A percentile compares a stretch with the other conserved stretches of the same genome.
Conservation (phyloP, 202 grass and related monocot species). For the Dendrocalamus latiflorus region DNA sequence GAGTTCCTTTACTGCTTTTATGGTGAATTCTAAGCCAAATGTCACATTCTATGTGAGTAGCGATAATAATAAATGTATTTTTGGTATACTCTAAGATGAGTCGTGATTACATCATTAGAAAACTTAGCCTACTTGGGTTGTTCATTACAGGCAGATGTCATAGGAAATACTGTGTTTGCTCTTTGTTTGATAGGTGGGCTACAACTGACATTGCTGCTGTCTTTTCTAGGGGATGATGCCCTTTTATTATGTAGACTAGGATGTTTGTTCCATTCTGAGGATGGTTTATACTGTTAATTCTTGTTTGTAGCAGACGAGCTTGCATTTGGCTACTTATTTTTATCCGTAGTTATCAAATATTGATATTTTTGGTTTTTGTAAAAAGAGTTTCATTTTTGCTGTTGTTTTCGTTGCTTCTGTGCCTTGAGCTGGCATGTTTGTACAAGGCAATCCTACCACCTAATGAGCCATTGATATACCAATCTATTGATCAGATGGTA, state of each 20-base stretch:
- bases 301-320: neutral
- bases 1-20: too few relatives aligned
- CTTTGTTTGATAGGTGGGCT: neutral
- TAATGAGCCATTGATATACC: neutral
- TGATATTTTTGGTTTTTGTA: too few relatives aligned
- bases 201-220: neutral
- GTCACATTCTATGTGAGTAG: too few relatives aligned
- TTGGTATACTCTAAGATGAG: too few relatives aligned
- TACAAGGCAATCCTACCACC: neutral
- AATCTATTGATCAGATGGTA: neutral
- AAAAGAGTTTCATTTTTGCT: neutral
- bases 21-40: too few relatives aligned
- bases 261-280: neutral
- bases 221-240: neutral
- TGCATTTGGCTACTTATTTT: too few relatives aligned
- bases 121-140: neutral
- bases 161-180: neutral
- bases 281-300: neutral
- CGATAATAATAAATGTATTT: too few relatives aligned
- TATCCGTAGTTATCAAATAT: too few relatives aligned
- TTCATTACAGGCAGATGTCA: neutral
- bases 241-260: neutral
- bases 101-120: too few relatives aligned
- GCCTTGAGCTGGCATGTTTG: neutral
- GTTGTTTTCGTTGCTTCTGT: neutral